Conservation (phyloP, 768 basidiomycete genomes). For the Suillus clintonianus region DNA sequence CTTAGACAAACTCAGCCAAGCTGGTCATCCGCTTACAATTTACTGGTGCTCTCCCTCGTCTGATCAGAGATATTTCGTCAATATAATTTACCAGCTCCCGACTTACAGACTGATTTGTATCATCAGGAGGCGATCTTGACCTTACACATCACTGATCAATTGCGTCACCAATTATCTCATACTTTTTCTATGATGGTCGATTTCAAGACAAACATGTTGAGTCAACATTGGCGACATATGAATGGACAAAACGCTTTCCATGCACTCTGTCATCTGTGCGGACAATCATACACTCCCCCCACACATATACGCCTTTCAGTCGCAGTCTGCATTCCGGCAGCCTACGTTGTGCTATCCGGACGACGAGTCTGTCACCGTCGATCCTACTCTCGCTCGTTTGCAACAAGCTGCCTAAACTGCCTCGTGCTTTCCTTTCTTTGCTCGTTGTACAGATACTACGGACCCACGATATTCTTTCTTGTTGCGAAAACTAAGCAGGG, state of each 20-base stretch:
- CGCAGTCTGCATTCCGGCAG: neutral
- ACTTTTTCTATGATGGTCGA: neutral
- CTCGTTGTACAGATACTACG: neutral
- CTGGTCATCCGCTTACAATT: too few relatives aligned
- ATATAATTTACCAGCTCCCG: too few relatives aligned
- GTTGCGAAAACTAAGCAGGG: neutral
- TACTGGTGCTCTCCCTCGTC: too few relatives aligned
- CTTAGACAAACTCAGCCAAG: too few relatives aligned
- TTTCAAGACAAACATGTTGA: too few relatives aligned
- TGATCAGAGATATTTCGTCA: too few relatives aligned
- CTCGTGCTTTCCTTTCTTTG: neutral
- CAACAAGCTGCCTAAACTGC: neutral
- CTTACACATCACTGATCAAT: too few relatives aligned
- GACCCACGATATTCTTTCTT: neutral
- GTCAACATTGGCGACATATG: neutral
- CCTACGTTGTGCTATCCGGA: conserved; percentile 58
- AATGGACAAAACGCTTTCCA: neutral
- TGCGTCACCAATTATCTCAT: neutral
- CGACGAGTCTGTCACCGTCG: conserved; percentile 54
- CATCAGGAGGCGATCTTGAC: too few relatives aligned
- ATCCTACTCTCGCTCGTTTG: conserved; percentile 50
- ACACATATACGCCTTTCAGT: neutral
- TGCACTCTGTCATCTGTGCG: neutral
- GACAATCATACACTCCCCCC: neutral
- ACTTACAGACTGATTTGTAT: too few relatives aligned